Base-by-base conservation (phyloP, 306 rosid genomes). In the Fagus crenata region DNA sequence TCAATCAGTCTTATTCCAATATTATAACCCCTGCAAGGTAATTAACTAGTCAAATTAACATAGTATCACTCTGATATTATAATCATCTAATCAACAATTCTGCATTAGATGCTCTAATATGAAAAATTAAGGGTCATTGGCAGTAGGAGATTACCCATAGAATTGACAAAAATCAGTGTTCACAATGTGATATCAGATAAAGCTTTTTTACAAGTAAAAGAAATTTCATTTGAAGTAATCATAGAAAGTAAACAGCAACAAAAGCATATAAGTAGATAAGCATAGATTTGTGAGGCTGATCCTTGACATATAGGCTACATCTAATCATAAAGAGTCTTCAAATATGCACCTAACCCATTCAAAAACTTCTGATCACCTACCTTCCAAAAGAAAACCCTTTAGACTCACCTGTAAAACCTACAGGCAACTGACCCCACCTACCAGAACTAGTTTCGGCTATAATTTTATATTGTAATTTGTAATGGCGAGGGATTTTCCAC, bases 1-100 rank as follows among this genome's bases (percentile, higher is more conserved):
- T 95, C 99, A 60, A 95, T 83, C 78, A 95, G 81, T 71, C 99
- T 91, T 83, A 88, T 89, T 79, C 99, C 99, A 73, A 95, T 95
- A 69, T 95, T 95, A 77, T 92, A 95, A 41, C 97, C 99, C 97
- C 97, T 95, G 89, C 76, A 87, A 76, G 39, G 43, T 37, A 81
- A 81, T 53, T 69, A 31, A 59, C 49, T 49, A 60, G 55, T 33
- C 40, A 49, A 53, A 42, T 22, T 54, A 72, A 39, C 22, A 35
- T 3, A 11, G 41, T 28, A 36, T 0, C 2, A 31, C 12, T 22
- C 55, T 54, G 13, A 43, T 11, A 15, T 46, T 46, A 5, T 6
- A 8, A 71, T n/a, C 6, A 60, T 32, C 75, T 71, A 12, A 55
- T 49, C 33, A 15, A 7, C 49, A 28, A 40, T 36, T 32, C 41